These are phyloP conservation scores for Bipolaris oryzae DNA, from an alignment of 2,329 filamentous ascomycete species.

Conservation along the genomic window DNA sequence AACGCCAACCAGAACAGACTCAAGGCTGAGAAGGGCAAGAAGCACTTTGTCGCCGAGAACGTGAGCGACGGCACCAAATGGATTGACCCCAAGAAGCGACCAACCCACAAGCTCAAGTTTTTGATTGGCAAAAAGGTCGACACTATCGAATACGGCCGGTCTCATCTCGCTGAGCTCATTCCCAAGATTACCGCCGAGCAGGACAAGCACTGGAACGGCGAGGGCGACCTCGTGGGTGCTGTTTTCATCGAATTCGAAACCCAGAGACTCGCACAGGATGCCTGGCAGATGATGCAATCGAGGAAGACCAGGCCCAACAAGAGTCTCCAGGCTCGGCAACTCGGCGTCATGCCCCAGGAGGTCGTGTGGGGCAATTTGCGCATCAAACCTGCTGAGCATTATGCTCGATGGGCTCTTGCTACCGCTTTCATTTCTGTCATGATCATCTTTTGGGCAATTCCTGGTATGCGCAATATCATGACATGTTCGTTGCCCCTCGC, in stretches of 20 bases:
- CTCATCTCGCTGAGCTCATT: conserved; percentile 73
- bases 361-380: conserved; percentile 56
- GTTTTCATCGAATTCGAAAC: conserved; percentile 88
- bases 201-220: conserved; percentile 67
- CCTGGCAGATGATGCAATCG: conserved; percentile 69
- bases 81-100: conserved; percentile 49
- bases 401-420: conserved; percentile 38
- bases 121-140: conserved; percentile 58
- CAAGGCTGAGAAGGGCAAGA: conserved; percentile 63
- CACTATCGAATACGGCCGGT: conserved; percentile 84
- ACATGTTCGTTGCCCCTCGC: neutral
- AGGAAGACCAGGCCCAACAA: conserved; percentile 43
- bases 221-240: conserved; percentile 70
- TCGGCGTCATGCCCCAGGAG: conserved; percentile 54
- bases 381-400: conserved; percentile 44
- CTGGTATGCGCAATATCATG: conserved; percentile 24
- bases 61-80: conserved; percentile 52
- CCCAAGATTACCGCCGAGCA: conserved; percentile 73
- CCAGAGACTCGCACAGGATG: conserved; percentile 82
- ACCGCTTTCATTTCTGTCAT: conserved; percentile 50
- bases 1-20: conserved; percentile 69
- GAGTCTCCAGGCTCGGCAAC: conserved; percentile 49
- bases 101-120: conserved; percentile 50
- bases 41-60: conserved; percentile 52
- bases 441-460: conserved; percentile 55